Conservation (phyloP, 441 rosid genomes). For the Euphorbia schlechtendalii region DNA sequence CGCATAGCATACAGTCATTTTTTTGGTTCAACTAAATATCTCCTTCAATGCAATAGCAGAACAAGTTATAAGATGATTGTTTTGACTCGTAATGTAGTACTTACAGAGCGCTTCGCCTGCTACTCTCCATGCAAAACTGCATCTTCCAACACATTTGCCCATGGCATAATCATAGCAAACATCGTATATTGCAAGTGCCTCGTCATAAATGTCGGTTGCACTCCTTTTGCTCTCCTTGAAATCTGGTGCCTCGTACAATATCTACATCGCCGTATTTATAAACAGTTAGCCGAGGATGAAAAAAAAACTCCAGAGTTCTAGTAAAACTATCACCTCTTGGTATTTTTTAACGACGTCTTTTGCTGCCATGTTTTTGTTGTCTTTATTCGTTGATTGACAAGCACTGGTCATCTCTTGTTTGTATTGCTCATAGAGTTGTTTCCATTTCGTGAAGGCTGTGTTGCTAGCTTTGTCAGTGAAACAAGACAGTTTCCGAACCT, state of each 20-base stretch:
- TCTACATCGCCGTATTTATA: slow-evolving; percentile 21
- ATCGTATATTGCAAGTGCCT: slow-evolving; percentile 53
- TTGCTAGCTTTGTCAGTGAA: slow-evolving; percentile 30
- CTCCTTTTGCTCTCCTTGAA: slow-evolving; percentile 38
- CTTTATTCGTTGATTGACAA: not conserved
- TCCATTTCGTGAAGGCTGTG: slow-evolving; percentile 29
- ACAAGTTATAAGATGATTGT: slow-evolving; percentile 20
- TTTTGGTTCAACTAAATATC: slow-evolving; percentile 12
- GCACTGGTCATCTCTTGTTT: slow-evolving; percentile 42
- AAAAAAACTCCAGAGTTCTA: not conserved
- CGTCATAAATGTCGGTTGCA: slow-evolving; percentile 31
- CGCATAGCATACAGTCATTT: no score
- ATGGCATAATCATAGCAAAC: slow-evolving; percentile 39
- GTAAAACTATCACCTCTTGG: slow-evolving; percentile 3
- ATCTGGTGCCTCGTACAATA: slow-evolving; percentile 44
- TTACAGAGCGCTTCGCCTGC: slow-evolving; percentile 60
- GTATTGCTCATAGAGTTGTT: slow-evolving; percentile 30
- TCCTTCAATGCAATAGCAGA: slow-evolving; percentile 32
- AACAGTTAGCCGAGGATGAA: not conserved
- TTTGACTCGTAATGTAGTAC: slow-evolving; percentile 18
- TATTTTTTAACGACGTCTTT: not conserved
- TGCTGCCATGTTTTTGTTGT: not conserved
- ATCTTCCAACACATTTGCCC: not conserved
- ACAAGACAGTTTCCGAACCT: slow-evolving; percentile 42
- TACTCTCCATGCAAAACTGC: slow-evolving; percentile 62